These are phyloP conservation scores for Alternaria gaisen DNA, from an alignment of 2,329 filamentous ascomycete genomes.

Conservation along the genomic window DNA sequence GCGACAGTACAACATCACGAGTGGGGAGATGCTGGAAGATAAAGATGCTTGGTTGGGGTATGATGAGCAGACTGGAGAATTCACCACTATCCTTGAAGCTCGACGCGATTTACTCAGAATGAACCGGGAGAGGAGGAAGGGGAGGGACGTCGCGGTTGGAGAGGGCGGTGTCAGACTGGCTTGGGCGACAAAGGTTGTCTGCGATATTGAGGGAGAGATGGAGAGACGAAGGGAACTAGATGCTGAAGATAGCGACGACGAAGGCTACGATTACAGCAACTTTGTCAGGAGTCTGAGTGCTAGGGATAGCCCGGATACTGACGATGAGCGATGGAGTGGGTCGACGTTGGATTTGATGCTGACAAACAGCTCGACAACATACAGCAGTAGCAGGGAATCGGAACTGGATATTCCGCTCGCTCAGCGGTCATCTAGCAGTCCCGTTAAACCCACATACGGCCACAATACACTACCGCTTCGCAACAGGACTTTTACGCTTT, in stretches of 20 bases:
- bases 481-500: neutral
- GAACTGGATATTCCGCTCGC: rapidly evolving
- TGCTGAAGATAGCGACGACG: constrained; percentile 10
- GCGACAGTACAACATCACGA: constrained; percentile 12
- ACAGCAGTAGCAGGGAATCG: neutral
- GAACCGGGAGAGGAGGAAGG: constrained; percentile 16
- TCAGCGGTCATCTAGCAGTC: constrained; percentile 3
- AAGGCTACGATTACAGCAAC: constrained; percentile 15
- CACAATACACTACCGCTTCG: neutral
- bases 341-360: neutral
- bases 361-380: neutral
- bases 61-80: constrained; percentile 5
- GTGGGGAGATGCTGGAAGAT: constrained; percentile 3
- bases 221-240: neutral
- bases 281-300: constrained; percentile 4
- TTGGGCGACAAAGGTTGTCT: constrained; percentile 26
- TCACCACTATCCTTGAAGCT: constrained; percentile 23
- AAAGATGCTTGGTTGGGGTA: constrained; percentile 18
- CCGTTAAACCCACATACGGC: neutral
- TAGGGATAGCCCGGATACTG: neutral
- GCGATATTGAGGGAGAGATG: neutral
- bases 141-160: neutral
- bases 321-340: neutral
- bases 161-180: constrained; percentile 15
- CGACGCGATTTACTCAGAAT: constrained; percentile 22